Evolutionary conservation across 2,329 filamentous ascomycete genomes (phyloP), one percentile per base, ranked within the genome.

Genomic region (Septoria petroselini): DNA sequence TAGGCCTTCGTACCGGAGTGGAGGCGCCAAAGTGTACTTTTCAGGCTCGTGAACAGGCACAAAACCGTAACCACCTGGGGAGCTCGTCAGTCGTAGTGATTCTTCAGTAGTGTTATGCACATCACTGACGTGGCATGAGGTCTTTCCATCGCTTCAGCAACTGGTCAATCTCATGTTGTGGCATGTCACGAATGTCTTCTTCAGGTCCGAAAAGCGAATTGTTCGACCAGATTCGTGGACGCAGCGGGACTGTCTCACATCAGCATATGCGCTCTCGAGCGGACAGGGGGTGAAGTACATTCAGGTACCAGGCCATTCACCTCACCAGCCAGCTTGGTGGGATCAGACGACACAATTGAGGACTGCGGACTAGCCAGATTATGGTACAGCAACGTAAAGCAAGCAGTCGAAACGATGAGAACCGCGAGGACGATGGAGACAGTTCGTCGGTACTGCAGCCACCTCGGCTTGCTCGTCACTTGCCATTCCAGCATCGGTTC

Each of bases 321-420:
- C 21, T 50, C 48, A 2, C 39, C 48, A 39, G 17, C 61, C 63
- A 15, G 30, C 37, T 35, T 35, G 9, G 19, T 35, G 12, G 33
- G 9, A n/a, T 11, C 21, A 9, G 41, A n/a, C 2, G 29, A 18
- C 6, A 14, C n/a, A 6, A 17, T 14, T 31, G 14, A 12, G 3
- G 39, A 23, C 17, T 8, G 7, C 3, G 14, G 23, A 18, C 8
- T 31, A n/a, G 14, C 15, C 19, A 37, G 25, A 7, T 9, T 17
- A 27, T 35, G 29, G 12, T 45, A 45, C 7, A 45, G 30, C n/a
- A 45, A 12, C 11, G 31, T 25, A 19, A 37, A 45, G 7, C 31
- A 30, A 15, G 30, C 29, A 25, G 34, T 25, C 18, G 21, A 35
- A 5, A 37, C 9, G 14, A 37, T 7, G 11, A 45, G 30, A 5